A percentile compares a stretch with the other conserved stretches of the same genome.
phyloP scores from a whole-genome alignment of 73 alveolate genomes.

The Symbiodinium pilosum region DNA sequence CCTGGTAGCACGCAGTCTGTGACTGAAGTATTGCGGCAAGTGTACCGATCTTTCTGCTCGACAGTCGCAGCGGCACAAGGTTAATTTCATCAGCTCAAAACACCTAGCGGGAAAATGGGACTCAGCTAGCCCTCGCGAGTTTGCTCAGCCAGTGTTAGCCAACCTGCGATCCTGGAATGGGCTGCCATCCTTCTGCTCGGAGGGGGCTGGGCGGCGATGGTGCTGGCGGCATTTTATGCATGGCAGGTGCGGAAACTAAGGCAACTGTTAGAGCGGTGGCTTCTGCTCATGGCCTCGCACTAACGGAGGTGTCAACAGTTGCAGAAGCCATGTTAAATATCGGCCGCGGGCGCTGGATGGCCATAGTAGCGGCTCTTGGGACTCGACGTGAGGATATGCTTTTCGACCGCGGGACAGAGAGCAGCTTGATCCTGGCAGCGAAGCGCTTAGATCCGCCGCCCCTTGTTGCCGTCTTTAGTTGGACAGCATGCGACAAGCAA shows the following conservation, averaged over 20 bases:
- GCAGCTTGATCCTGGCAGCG: conserved; percentile 80
- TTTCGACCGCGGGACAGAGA: conserved; percentile 30
- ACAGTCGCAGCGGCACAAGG: too few species aligned
- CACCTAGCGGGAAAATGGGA: too few species aligned
- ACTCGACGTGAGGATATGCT: conserved; percentile 74
- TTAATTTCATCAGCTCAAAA: too few species aligned
- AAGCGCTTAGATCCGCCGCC: conserved; percentile 87
- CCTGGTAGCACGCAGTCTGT: too few species aligned
- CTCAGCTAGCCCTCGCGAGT: too few species aligned
- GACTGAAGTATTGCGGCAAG: too few species aligned
- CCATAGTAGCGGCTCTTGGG: conserved; percentile 87
- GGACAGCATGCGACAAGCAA: conserved; percentile 83
- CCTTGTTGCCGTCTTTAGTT: conserved; percentile 51
- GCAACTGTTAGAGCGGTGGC: conserved; percentile 59
- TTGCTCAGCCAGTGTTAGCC: too few species aligned
- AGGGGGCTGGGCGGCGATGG: conserved; percentile 43
- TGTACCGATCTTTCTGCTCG: too few species aligned
- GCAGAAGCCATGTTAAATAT: conserved; percentile 58
- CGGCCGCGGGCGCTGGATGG: conserved; percentile 52
- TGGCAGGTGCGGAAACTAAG: conserved; percentile 83
- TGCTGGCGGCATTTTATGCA: background rate
- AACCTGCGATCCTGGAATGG: background rate
- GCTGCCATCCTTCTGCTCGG: conserved; percentile 18
- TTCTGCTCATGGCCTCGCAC: conserved; percentile 19
- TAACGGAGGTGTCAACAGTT: conserved; percentile 44